Evolutionary conservation across 2,329 filamentous ascomycete species (phyloP), one percentile per base, ranked within the genome.

Genomic region (Aspergillus awamori): DNA sequence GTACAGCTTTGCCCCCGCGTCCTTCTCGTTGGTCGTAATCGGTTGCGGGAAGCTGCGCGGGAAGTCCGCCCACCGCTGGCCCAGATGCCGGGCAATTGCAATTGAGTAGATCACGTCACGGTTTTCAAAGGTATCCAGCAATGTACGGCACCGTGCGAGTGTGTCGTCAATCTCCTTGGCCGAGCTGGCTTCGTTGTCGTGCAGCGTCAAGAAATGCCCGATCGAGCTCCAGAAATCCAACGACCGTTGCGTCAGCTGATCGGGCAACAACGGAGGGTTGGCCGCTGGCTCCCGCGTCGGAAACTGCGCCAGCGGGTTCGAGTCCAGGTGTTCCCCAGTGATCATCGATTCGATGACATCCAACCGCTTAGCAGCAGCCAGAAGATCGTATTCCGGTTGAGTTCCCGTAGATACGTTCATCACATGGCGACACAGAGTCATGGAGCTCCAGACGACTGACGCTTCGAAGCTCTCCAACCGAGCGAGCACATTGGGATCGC

Each of bases 81-180:
- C 88, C 53, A 93, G 82, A 64, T 93, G 87, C 26, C 92, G 87
- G 15, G 90, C 87, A 58, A 96, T 86, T 8, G 91, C 91, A 66
- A 97, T 89, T 0, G 91, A 95, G 77, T 97, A 97, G 59, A 97
- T 86, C 17, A 97, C 89, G 73, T 97, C 93, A 57, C 93, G 87
- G 70, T 94, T 95, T 78, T 97, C 93, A 24, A 89, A 86, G 52
- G 89, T 89, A 67, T 92, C 90, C 11, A 97, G 83, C 22, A 94
- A 82, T 59, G 84, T 84, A 33, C 92, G 87, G 75, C 92, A 86
- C 55, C 83, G 83, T 4, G 76, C 77, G 30, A 97, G 80, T 1
- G 86, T 84, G 26, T 87, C 84, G 57, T 93, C 89, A 38, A 92
- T 85, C 57, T 84, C 81, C 67, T 83, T 86, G 60, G 78, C 79